Base-by-base conservation (phyloP, 2,329 filamentous ascomycete species). In the Calonectria leucothoes region DNA sequence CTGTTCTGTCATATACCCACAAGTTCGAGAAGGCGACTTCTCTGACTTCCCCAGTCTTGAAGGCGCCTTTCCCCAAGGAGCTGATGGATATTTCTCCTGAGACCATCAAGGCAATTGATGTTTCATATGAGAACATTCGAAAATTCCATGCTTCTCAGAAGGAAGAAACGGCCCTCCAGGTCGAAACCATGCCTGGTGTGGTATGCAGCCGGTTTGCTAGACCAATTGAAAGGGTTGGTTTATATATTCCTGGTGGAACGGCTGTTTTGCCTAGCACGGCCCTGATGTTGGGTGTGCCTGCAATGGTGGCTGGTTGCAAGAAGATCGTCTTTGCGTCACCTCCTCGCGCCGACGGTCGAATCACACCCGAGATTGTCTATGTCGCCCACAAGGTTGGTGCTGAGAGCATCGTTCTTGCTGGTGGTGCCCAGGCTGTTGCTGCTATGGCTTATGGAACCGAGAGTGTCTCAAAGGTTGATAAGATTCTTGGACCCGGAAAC, bases 171-270 rank as follows among this genome's bases (percentile, higher is more conserved):
- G 90, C 95, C 2, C 88, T 99, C 8, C 86, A 92, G 70, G 95
- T 99, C 10, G 96, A 98, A 88, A 99, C 97, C 1, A 99, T 99
- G 97, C 97, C 97, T 0, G 97, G 97, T 37, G 95, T 99, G 4
- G 89, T 97, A 33, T 99, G 97, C 88, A 97, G 95, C 75, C 95
- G 97, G 72, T 98, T 99, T 86, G 93, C 93, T 15, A 91, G 97
- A 25, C 94, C 97, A 0, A 98, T 99, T 76, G 97, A 98, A 85
- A 91, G 95, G 45, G 97, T 99, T n/a, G 97, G 97, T 76, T 89
- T 98, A 7, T 99, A 99, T 85, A 94, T 99, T 20, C 97, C 97
- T 8, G 97, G 97, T 71, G 97, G 97, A 75, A 99, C 97, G 2
- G 97, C 97, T 2, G 97, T 99, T n/a, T 89, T 99, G 49, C 97